Evolutionary conservation across 169 alveolate species (phyloP), one percentile per base, ranked within the genome.

Genomic region (Eimeria praecox): DNA sequence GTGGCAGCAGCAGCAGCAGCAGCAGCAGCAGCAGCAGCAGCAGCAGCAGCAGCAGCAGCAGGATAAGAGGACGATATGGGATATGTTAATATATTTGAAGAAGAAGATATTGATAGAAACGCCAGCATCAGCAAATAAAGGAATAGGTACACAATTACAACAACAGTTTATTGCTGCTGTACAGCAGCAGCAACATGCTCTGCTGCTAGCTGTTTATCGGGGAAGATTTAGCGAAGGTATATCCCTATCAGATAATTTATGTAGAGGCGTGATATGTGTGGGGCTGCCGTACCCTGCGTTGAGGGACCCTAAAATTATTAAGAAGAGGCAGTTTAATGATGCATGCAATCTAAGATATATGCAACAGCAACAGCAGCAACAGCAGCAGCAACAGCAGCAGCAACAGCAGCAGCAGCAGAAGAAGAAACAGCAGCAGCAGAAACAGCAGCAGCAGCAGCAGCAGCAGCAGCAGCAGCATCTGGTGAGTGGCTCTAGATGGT

Each of bases 151-250:
- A 35, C 38, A 3, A 33, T 38, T 80, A 59, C 89, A 80, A 20
- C 35, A 80, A 20, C 69, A 80, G 27, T 80, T 80, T 33, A 40
- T 44, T 30, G 62, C 89, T 33, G 89, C 89, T 16, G 89, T 80
- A 8, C 59, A 46, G 38, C 24, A 52, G 14, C 66, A 52, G 16
- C 88, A 80, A 8, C 99, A 99, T 4, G 99, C 99, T 35, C 95
- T 98, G 40, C 97, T 99, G 86, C 96, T 99, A 88, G 99, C 99
- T 0, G 99, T 99, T 0, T 99, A 99, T 94, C 89, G 99, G 62
- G 99, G 99, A 2, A 98, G 98, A 91, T 96, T 99, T 56, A 98
- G 99, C 30, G 99, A 99, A 97, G 99, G 99, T 16, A 98, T 99
- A 27, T 99, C 99, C 96, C 98, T 98, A 96, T 97, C 97, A 73